Conservation (phyloP, 106 monocot species). For the Dendrobium huoshanense region DNA sequence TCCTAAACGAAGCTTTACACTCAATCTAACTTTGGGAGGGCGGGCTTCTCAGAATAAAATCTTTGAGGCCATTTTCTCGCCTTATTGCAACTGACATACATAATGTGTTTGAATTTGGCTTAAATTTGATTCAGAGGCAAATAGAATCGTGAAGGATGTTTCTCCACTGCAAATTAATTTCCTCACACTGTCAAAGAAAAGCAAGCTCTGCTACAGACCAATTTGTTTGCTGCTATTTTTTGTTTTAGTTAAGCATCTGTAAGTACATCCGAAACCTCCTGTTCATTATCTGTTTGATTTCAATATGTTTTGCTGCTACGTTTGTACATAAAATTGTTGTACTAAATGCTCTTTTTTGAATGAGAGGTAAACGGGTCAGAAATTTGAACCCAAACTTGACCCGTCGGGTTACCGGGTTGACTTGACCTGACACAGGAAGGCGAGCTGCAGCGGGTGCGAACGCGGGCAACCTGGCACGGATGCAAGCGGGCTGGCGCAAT, state of each 20-base stretch:
- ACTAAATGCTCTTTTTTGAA: not conserved
- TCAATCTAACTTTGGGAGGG: not conserved
- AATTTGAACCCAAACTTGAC: no score
- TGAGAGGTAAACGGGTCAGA: no score
- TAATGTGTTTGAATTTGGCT: not conserved
- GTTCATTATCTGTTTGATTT: not conserved
- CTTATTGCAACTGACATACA: not conserved
- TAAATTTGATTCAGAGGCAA: not conserved
- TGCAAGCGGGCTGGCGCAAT: no score
- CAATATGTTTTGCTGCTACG: no score
- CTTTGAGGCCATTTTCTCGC: not conserved
- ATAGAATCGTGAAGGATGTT: no score
- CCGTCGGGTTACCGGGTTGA: no score
- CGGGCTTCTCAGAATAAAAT: not conserved
- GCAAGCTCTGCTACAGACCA: not conserved
- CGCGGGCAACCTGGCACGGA: no score
- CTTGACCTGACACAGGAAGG: no score
- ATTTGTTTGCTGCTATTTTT: not conserved
- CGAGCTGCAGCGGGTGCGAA: no score
- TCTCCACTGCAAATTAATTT: not conserved
- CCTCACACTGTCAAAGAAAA: no score
- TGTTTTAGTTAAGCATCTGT: not conserved
- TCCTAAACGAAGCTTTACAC: not conserved
- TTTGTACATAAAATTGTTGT: no score
- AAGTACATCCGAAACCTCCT: not conserved